phyloP scores from a whole-genome alignment of 163 green algal genomes.

The Scenedesmus sp. region DNA sequence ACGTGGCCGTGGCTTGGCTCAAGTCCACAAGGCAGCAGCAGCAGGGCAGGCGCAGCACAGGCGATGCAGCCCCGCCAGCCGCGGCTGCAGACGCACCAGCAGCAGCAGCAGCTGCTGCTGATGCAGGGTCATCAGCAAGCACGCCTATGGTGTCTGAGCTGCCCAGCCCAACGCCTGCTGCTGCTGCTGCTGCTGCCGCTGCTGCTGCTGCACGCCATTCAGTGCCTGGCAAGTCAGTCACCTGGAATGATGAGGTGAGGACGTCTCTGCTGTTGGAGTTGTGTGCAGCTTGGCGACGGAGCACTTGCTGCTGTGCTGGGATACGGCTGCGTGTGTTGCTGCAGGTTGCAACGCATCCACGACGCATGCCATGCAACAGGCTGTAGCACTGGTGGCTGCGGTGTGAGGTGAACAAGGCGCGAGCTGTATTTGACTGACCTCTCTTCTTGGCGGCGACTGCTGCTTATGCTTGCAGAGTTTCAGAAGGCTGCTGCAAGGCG shows the following conservation, averaged over 20 bases:
- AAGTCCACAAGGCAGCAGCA: conserved; percentile 36
- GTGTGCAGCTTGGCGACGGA: background rate
- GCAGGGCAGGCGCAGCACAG: conserved; percentile 28
- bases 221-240: background rate
- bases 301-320: too few relatives aligned
- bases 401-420: too few relatives aligned
- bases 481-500: background rate
- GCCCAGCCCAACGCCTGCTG: background rate
- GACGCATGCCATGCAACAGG: too few relatives aligned
- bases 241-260: background rate
- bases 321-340: too few relatives aligned
- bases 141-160: background rate
- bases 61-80: background rate
- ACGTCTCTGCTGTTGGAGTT: background rate
- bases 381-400: too few relatives aligned
- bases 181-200: background rate
- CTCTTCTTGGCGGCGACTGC: background rate
- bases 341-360: too few relatives aligned
- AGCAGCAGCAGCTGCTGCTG: background rate
- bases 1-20: conserved; percentile 45
- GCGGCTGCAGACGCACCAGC: background rate
- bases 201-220: background rate
- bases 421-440: background rate
- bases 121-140: background rate
- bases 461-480: background rate